Percentiles rank a stretch among this genome's conserved stretches.
Evolutionary conservation across 345 rosid genomes (phyloP).

Genomic region (Crucihimalaya himalaica): DNA sequence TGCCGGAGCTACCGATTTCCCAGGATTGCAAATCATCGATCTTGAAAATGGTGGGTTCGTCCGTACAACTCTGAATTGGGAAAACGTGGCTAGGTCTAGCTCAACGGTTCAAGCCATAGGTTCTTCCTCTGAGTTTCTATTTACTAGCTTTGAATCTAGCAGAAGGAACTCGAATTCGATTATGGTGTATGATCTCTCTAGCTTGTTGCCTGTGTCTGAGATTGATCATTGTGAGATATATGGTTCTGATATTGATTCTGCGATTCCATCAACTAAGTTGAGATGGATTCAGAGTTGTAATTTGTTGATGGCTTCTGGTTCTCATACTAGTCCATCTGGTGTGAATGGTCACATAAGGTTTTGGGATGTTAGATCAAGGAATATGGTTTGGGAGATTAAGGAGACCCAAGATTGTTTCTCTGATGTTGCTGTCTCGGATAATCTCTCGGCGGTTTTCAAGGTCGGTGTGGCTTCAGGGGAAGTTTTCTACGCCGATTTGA

Average conservation of each 20-base stretch:
- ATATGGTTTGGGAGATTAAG: conserved; percentile 70
- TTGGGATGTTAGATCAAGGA: conserved; percentile 84
- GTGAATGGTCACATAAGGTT: conserved; percentile 64
- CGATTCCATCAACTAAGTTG: conserved; percentile 78
- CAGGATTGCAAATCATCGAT: conserved; percentile 82
- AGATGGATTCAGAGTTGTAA: conserved; percentile 64
- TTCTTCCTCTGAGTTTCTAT: conserved; percentile 55
- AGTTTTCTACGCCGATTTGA: conserved; percentile 63
- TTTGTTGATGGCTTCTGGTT: conserved; percentile 83
- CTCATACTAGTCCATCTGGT: conserved; percentile 86
- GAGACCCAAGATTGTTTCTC: conserved; percentile 85
- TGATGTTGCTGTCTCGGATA: conserved; percentile 74
- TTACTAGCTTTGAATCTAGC: conserved; percentile 89
- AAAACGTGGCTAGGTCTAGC: conserved; percentile 64
- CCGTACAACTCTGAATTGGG: conserved; percentile 64
- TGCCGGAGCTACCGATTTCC: conserved; percentile 86
- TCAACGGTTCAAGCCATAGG: conserved; percentile 89
- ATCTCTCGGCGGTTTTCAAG: conserved; percentile 64
- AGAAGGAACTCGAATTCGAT: conserved; percentile 84
- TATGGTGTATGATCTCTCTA: conserved; percentile 73
- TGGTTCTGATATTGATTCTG: conserved; percentile 76
- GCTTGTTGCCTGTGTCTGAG: conserved; percentile 63
- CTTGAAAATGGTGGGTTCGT: conserved; percentile 70
- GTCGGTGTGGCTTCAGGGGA: conserved; percentile 81
- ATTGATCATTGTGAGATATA: conserved; percentile 71